Base-by-base conservation (phyloP, 805 yeast species). In the Teunomyces tritomae region DNA sequence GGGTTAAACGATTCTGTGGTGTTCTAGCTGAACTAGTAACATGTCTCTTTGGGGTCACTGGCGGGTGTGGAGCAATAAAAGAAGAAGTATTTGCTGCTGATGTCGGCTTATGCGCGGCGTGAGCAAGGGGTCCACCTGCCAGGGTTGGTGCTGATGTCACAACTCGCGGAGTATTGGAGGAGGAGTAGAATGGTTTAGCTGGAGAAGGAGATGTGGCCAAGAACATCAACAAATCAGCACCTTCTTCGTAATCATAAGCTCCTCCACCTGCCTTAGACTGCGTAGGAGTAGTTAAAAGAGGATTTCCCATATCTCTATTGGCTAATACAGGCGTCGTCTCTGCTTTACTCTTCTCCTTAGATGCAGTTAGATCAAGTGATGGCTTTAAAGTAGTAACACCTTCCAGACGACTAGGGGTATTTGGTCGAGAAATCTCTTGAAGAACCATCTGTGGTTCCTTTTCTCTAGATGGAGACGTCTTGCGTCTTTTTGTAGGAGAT, bases 121-220 rank as follows among this genome's bases (percentile, higher is more conserved):
- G 29, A n/a, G 57, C 24, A 16, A 26, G 40, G 10, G 37, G 28
- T 34, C 27, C 51, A 37, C 6, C 52, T 63, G 35, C 69, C 55
- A 52, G 62, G 58, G 34, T 70, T 58, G 51, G 71, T 20, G 44
- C 28, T 39, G 30, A 48, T 7, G 39, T 28, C 39, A 34, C 49
- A 27, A 50, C 51, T 24, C 68, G 60, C 7, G 76, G 74, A 3
- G 74, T 68, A 49, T 57, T 58, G 8, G 60, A 59, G 8, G 60
- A 59, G 48, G 60, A 59, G 48, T 57, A 61, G 45, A 57, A 56
- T 10, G 73, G 71, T 47, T 71, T 71, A 46, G 81, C 80, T 1
- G 87, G 87, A 0, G 87, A 80, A 1, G 96, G 96, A 7, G 94
- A 86, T 5, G 91, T 85, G 2, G 96, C 95, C 55, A 89, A 71